A percentile compares a stretch with the other conserved stretches of the same genome.
These are phyloP conservation scores for Blastomyces gilchristii DNA, from an alignment of 2,329 filamentous ascomycete genomes.

Conservation along the genomic window DNA sequence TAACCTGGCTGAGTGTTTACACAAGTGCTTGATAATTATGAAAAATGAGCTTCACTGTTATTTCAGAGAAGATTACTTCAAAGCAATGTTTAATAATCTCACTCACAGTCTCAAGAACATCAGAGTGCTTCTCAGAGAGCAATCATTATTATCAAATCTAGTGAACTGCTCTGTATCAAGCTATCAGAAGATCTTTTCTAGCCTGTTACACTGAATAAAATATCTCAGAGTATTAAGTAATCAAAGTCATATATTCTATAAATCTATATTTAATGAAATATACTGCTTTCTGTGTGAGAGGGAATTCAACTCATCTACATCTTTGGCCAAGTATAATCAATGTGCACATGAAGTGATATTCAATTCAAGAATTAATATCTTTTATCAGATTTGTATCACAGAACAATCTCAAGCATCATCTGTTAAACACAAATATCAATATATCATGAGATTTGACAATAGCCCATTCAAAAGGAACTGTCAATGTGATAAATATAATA, in stretches of 20 bases:
- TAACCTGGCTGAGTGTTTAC: slow-evolving; percentile 3
- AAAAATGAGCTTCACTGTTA: slow-evolving; percentile 1
- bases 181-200: not conserved
- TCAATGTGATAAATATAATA: too few relatives aligned
- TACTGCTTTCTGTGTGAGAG: slow-evolving; percentile 5
- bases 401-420: too few relatives aligned
- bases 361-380: not conserved
- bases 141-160: not conserved
- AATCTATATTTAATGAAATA: slow-evolving; percentile 6
- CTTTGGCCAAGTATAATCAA: not conserved
- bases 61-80: not conserved
- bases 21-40: slow-evolving; percentile 4
- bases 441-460: too few relatives aligned
- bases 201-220: not conserved
- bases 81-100: not conserved
- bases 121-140: not conserved
- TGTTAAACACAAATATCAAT: too few relatives aligned
- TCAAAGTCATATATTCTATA: slow-evolving; percentile 3
- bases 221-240: not conserved
- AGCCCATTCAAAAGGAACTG: too few relatives aligned
- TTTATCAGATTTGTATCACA: too few relatives aligned
- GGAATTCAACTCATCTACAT: not conserved
- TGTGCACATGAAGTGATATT: not conserved
- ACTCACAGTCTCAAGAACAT: slow-evolving; percentile 2
- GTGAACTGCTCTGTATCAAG: not conserved